Evolutionary conservation across 2,329 filamentous ascomycete genomes (phyloP), one percentile per base, ranked within the genome.

Genomic region (Monilinia aucupariae): DNA sequence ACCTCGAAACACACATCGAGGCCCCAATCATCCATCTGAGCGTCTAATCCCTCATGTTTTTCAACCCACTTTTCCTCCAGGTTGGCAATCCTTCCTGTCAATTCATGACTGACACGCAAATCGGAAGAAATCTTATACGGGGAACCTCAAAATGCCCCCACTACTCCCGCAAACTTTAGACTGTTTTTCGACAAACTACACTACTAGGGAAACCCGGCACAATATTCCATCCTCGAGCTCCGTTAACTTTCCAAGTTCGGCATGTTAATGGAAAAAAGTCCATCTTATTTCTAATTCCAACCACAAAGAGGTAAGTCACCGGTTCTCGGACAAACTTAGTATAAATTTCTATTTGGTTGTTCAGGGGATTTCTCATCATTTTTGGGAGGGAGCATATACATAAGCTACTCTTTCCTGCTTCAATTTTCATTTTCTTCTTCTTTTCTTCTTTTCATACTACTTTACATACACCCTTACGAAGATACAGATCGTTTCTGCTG

Each of bases 321-420:
- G 27, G 32, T 47, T 30, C 39, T 61, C 50, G 59, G 50, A 55
- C 50, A 48, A 55, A 47, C 34, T 56, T 56, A 45, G 53, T 17
- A 34, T 34, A 56, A 20, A 32, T 56, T 45, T 56, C 8, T 34
- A n/a, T 47, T 30, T 25, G 47, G 39, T 25, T 20, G 32, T 45
- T 34, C 20, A 56, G 12, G 41, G 39, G 53, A 25, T 47, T 32
- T 30, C 27, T 32, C 53, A 47, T 56, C 41, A 34, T 8, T 45
- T 22, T 34, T 47, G 43, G 12, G 20, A 45, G 53, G 39, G 4
- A 56, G 39, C 7, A 56, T 56, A 56, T 56, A 56, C 53, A 56
- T 56, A 56, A 56, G 53, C 32, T 34, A 47, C 27, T 47, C 53
- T 47, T 47, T 47, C 39, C 27, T 34, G 34, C 41, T 34, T 45